A percentile compares a stretch with the other conserved stretches of the same genome.
Conservation (phyloP, 1,284 basidiomycete genomes). For the Fomes fomentarius region DNA sequence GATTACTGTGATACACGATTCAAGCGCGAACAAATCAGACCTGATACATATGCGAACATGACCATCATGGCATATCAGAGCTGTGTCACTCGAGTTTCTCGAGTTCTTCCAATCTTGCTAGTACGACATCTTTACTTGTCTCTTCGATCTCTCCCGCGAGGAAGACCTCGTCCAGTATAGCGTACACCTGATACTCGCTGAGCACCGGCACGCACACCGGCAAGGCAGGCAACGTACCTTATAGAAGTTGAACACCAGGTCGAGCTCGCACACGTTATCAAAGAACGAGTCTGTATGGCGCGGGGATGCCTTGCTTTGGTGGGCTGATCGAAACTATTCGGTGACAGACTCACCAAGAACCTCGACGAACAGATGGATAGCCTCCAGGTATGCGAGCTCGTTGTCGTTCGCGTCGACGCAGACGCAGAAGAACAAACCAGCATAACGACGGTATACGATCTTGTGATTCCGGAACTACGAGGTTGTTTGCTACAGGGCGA, state of each 20-base stretch:
- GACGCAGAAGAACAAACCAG: slow-evolving; percentile 97
- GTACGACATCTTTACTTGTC: slow-evolving; percentile 94
- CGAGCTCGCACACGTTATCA: slow-evolving; percentile 96
- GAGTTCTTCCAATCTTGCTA: slow-evolving; percentile 86
- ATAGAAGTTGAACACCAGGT: slow-evolving; percentile 99
- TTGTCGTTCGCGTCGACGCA: slow-evolving; percentile 99
- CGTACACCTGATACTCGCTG: slow-evolving; percentile 75
- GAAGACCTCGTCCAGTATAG: slow-evolving; percentile 98
- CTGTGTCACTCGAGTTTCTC: slow-evolving; percentile 83
- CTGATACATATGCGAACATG: no score
- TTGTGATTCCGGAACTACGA: slow-evolving; percentile 92
- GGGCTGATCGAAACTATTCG: not conserved
- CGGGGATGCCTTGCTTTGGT: not conserved
- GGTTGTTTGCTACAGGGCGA: not conserved
- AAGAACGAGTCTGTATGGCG: slow-evolving; percentile 87
- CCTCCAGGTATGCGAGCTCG: slow-evolving; percentile 95
- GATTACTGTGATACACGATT: no score
- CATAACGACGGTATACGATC: slow-evolving; percentile 93
- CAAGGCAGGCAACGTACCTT: slow-evolving; percentile 57
- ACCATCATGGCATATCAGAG: no score
- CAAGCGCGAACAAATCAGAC: no score
- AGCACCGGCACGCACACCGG: not conserved
- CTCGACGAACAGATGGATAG: slow-evolving; percentile 98
- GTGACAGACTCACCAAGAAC: slow-evolving; percentile 75
- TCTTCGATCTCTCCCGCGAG: slow-evolving; percentile 99